Evolutionary conservation across 495 filamentous ascomycete species (phyloP), one percentile per base, ranked within the genome.

Genomic region (Lasiosphaeria ovina): DNA sequence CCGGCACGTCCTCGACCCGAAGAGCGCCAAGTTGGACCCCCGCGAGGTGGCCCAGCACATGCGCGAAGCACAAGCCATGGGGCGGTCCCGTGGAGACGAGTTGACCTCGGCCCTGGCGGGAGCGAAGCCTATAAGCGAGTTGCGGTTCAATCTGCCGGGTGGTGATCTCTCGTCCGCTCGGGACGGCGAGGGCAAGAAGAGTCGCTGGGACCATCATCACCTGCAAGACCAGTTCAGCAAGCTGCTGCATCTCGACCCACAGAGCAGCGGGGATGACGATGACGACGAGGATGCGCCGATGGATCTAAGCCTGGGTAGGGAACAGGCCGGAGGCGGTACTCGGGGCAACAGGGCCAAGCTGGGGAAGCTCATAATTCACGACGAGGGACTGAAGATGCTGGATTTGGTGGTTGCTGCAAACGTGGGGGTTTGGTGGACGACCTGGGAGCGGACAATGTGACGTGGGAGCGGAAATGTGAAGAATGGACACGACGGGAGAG

Each of bases 311-410:
- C 77, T 96, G 3, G 92, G 90, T 0, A 81, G 83, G 60, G 92
- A 97, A 72, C 79, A 76, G 52, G 81, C 92, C 0, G 92, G 91
- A 0, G 93, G 93, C 24, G 92, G 91, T 0, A 87, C 90, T 66
- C 81, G 85, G 49, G 92, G 92, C 1, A 93, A 89, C 68, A 85
- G 90, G 62, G 93, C 90, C 0, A 97, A 98, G 74, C 77, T 98
- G 67, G 93, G 93, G 1, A 98, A 97, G 74, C 70, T 97, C 57
- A 89, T 98, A 38, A 83, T 98, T 32, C 87, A 93, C 63, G 87
- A 93, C 62, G 93, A 96, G 64, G 94, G 94, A 0, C 76, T 96
- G 57, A 95, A 95, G 75, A 97, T 98, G 94, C 68, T 97, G 65
- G 94, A 98, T 80, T 69, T 98, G 55, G 81, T 96, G 2, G 91